Conservation (phyloP, 768 basidiomycete species). For the Russula emetica region DNA sequence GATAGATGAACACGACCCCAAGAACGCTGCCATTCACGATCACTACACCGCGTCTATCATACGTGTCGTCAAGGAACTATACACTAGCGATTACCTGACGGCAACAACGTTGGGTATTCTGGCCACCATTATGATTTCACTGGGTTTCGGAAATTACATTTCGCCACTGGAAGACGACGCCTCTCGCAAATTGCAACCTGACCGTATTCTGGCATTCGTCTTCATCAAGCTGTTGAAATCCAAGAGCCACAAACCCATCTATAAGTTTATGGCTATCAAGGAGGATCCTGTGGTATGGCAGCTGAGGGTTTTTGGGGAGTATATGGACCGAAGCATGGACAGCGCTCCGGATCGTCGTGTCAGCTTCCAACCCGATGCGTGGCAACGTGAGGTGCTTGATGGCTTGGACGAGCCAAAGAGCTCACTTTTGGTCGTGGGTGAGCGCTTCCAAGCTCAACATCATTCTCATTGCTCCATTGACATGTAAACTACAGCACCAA, state of each 20-base stretch:
- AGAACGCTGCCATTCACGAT: constrained; percentile 42
- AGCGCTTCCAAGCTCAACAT: constrained; percentile 27
- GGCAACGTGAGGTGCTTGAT: constrained; percentile 66
- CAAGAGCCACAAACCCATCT: constrained; percentile 38
- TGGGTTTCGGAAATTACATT: constrained; percentile 48
- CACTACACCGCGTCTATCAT: constrained; percentile 45
- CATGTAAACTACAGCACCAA: constrained; percentile 45
- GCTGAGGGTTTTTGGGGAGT: constrained; percentile 62
- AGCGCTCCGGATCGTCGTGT: constrained; percentile 54
- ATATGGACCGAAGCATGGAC: constrained; percentile 71
- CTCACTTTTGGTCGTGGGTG: constrained; percentile 65
- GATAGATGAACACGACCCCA: constrained; percentile 45
- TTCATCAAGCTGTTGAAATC: constrained; percentile 53
- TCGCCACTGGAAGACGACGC: constrained; percentile 28
- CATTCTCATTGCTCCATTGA: neutral
- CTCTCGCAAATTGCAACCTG: constrained; percentile 25
- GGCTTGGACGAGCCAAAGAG: constrained; percentile 49
- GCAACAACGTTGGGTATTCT: constrained; percentile 37
- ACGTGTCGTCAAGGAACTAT: constrained; percentile 45
- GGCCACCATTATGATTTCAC: constrained; percentile 38
- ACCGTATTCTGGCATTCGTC: constrained; percentile 43
- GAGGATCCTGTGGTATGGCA: constrained; percentile 64
- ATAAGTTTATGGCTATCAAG: constrained; percentile 52
- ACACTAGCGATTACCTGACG: constrained; percentile 38
- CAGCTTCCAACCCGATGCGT: constrained; percentile 61